Evolutionary conservation across 441 rosid species (phyloP), one percentile per base, ranked within the genome.

Genomic region (Metrosideros polymorpha): DNA sequence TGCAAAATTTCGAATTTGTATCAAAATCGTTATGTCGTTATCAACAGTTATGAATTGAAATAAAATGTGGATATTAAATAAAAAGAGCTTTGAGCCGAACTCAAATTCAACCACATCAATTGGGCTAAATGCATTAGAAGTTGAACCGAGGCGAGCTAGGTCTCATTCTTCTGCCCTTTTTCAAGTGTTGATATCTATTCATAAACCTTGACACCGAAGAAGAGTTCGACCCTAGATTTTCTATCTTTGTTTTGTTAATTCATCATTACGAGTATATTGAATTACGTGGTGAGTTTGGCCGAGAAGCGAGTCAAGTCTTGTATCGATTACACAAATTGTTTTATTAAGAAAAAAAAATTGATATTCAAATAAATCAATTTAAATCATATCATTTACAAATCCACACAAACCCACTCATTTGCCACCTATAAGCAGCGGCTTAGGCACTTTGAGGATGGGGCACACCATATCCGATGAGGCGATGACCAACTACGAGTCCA

Each of bases 351-450:
- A 9, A 61, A 3, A 9, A 32, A 9, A 6, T 59, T 18, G 42
- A 0, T 6, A 15, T 7, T 59, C 3, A 2, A 4, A 61, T 7
- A 22, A 15, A 63, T 32, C 35, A 39, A 18, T 32, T 19, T 32
- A 63, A 63, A 18, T 32, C 10, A 0, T 18, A 2, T 63, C 6
- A 32, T 18, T 52, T 6, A 19, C 5, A 0, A n/a, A 35, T 0
- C 45, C 30, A 56, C 30, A 3, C 27, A 10, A 0, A 66, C 29
- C 29, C 15, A 12, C 45, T 9, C 45, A 32, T 18, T 32, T 0
- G 4, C 45, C 77, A 66, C 45, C 45, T 2, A 14, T 52, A 52
- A 52, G 54, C 0, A 7, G 56, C 18, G 4, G 6, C 43, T 2
- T 4, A 13, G 0, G 76, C 76, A 18, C 4, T 32, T 35, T 19